Conservation (phyloP, 108 stramenopile genomes). For the Conticribra weissflogii region DNA sequence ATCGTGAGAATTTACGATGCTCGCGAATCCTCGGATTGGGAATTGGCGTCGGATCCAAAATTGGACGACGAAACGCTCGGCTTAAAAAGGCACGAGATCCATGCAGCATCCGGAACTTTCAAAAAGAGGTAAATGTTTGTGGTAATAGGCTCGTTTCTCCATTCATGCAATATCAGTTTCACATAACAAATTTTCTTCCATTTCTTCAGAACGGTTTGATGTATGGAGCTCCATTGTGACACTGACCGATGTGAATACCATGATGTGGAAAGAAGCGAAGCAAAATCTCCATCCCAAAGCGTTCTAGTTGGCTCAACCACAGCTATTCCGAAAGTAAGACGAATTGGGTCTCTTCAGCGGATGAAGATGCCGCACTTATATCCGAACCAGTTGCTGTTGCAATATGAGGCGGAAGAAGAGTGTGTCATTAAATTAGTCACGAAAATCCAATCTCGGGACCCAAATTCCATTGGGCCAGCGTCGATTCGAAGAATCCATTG, state of each 20-base stretch:
- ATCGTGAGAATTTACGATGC: slow-evolving; percentile 35
- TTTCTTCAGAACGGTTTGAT: slow-evolving; percentile 24
- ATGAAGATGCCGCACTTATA: background rate
- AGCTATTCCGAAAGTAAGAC: slow-evolving; percentile 3
- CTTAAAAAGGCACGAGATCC: slow-evolving; percentile 41
- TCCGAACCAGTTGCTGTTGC: no score
- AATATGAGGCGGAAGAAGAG: slow-evolving; percentile 54
- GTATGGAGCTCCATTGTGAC: slow-evolving; percentile 51
- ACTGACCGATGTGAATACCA: slow-evolving; percentile 55
- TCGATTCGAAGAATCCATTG: slow-evolving; percentile 52
- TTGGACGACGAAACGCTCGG: slow-evolving; percentile 13
- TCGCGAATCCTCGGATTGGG: slow-evolving; percentile 39
- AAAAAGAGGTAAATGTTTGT: slow-evolving; percentile 19
- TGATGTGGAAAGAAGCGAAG: slow-evolving; percentile 61
- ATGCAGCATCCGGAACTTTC: slow-evolving; percentile 39
- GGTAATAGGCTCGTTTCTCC: no score
- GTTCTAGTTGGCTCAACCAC: slow-evolving; percentile 17
- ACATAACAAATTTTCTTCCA: no score
- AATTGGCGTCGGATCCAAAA: slow-evolving; percentile 3
- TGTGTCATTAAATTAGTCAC: slow-evolving; percentile 31
- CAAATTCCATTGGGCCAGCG: slow-evolving; percentile 62
- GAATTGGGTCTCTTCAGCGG: background rate
- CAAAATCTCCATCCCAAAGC: slow-evolving; percentile 18
- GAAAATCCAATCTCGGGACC: slow-evolving; percentile 54
- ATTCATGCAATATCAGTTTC: background rate